phyloP scores from a whole-genome alignment of 352 stramenopile genomes.

The Globisporangium rhizosaccharum region DNA sequence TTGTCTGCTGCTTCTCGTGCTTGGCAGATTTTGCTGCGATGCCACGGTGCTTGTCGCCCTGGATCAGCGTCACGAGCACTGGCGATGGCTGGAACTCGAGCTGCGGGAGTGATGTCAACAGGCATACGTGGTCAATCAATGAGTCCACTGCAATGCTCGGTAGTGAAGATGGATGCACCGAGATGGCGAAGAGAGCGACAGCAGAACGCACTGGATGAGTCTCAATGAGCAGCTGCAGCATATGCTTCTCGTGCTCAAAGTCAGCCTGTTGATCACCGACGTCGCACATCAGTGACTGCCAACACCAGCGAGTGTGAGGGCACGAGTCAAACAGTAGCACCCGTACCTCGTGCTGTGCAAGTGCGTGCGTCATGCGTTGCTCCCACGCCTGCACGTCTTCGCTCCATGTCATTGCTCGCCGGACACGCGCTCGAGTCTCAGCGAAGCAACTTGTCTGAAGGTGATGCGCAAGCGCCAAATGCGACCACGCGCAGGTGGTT shows the following conservation, averaged over 20 bases:
- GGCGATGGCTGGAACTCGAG: constrained; percentile 49
- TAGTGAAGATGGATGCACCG: no score
- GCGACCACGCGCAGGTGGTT: no score
- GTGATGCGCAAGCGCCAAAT: no score
- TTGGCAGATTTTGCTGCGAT: constrained; percentile 15
- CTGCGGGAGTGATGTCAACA: constrained; percentile 7
- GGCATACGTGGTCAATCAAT: not conserved
- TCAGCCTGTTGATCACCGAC: constrained; percentile 8
- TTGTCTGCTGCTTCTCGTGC: constrained; percentile 22
- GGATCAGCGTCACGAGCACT: constrained; percentile 39
- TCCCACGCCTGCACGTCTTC: no score
- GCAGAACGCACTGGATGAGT: constrained; percentile 29
- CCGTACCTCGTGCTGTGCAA: no score
- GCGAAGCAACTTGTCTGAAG: no score
- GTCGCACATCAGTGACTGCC: not conserved
- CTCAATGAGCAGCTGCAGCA: constrained; percentile 42
- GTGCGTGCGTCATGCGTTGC: no score
- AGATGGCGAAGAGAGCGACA: not conserved
- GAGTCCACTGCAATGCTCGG: not conserved
- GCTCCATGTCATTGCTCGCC: no score
- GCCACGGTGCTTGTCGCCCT: constrained; percentile 23
- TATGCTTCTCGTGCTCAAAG: constrained; percentile 33
- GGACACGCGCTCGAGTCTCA: no score
- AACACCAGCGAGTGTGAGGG: no score
- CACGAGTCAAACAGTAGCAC: no score